Percentiles rank a stretch among this genome's conserved stretches.
Conservation (phyloP, 495 filamentous ascomycete species). For the Astrothelium subdiscretum region DNA sequence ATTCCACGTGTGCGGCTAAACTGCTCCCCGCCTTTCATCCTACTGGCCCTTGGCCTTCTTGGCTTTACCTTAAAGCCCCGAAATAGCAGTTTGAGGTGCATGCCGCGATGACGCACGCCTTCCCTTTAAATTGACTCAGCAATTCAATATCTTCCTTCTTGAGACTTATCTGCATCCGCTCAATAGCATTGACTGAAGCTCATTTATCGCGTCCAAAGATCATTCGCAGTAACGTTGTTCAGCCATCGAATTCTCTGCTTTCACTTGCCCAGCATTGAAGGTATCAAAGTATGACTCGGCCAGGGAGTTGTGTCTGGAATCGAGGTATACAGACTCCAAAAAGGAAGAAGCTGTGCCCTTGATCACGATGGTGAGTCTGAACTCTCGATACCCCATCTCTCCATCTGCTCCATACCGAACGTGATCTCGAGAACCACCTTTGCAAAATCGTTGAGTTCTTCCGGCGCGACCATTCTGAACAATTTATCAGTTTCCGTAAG, state of each 20-base stretch:
- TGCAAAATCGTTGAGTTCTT: slow-evolving; percentile 12
- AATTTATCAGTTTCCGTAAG: slow-evolving; percentile 9
- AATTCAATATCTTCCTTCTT: background rate
- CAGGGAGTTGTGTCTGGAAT: background rate
- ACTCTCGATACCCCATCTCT: slow-evolving; percentile 7
- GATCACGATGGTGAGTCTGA: background rate
- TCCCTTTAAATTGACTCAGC: background rate
- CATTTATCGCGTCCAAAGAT: background rate
- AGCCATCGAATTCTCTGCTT: background rate
- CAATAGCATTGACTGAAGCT: background rate
- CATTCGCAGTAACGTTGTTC: background rate
- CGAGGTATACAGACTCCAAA: background rate
- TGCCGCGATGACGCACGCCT: background rate
- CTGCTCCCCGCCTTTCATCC: no score
- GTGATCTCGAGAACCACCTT: slow-evolving; percentile 8
- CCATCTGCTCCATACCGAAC: slow-evolving; percentile 11
- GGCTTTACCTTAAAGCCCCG: background rate
- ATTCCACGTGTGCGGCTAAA: no score
- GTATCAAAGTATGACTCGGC: background rate
- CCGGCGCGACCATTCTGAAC: slow-evolving; percentile 8
- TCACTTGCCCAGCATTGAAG: background rate
- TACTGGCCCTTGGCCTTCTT: no score
- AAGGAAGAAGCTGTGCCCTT: background rate
- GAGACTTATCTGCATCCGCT: background rate
- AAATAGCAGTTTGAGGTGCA: background rate